phyloP scores from a whole-genome alignment of 768 basidiomycete genomes.

The Lactarius pseudohatsudake region DNA sequence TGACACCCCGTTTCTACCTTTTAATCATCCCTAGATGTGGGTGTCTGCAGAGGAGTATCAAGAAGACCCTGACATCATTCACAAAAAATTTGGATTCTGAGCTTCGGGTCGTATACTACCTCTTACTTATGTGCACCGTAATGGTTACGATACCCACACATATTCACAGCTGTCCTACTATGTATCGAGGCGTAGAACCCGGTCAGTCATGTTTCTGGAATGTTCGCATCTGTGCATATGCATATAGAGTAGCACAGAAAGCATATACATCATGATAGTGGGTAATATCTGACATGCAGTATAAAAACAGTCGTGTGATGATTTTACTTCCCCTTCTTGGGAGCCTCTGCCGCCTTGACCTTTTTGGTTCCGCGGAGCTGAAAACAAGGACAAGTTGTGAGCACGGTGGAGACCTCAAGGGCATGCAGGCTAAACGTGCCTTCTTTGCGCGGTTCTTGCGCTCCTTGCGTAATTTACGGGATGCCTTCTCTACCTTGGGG shows the following conservation, averaged over 20 bases:
- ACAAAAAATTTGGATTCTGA: conserved; percentile 89
- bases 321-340: conserved; percentile 88
- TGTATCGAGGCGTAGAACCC: neutral
- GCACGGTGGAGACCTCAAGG: neutral
- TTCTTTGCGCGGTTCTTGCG: conserved; percentile 99
- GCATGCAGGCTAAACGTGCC: conserved; percentile 46
- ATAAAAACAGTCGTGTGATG: conserved; percentile 37
- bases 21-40: conserved; percentile 76
- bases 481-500: conserved; percentile 83
- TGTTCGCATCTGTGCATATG: conserved; percentile 31
- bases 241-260: conserved; percentile 33
- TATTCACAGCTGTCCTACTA: conserved; percentile 21
- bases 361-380: conserved; percentile 96
- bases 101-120: conserved; percentile 14
- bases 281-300: conserved; percentile 41
- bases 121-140: conserved; percentile 22
- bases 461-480: conserved; percentile 98
- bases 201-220: conserved; percentile 13
- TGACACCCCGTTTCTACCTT: conserved; percentile 16
- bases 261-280: conserved; percentile 46
- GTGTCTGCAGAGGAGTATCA: conserved; percentile 99
- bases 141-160: conserved; percentile 27
- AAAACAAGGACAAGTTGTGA: conserved; percentile 7
- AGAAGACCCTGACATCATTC: conserved; percentile 98
- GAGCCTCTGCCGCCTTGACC: conserved; percentile 85